Base-by-base conservation (phyloP, 192 early-diverging fungal species). In the Coemansia erecta region DNA sequence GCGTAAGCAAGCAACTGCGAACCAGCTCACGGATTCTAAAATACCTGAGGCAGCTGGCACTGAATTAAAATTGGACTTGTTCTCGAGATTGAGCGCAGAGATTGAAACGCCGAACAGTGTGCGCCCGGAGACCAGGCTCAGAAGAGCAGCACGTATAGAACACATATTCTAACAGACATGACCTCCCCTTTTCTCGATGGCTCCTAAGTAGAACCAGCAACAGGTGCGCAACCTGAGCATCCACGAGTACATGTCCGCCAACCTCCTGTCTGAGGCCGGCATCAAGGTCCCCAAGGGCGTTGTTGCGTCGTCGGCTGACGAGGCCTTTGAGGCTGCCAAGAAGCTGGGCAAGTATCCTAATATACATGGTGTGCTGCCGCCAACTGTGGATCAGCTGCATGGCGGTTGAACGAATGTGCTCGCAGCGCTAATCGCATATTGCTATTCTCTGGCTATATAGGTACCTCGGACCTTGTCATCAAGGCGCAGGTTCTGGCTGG, bases 231-330 rank as follows among this genome's bases (percentile, higher is more conserved):
- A 88, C 87, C 89, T 99, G 46, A 92, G 93, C 58, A 97, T 99
- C 69, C 97, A 99, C 79, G 97, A 99, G 83, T 90, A 99, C 84
- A 77, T 90, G 61, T 98, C 95, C 18, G 93, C 95, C 80, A 90
- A 92, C 40, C 84, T 99, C 28, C 85, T 99, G 64, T 74, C 87
- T 44, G 81, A 92, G 69, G 95, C 95, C 69, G 95, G 94, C 49
- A 82, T 99, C 77, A 92, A 92, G 67, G 88, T 89, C 9, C 94
- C 97, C 18, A 81, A 85, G 37, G 97, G 97, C 46, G 69, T 74
- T 33, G 94, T 97, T 47, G 97, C 97, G 18, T 89, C 86, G 59
- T 85, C 90, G n/a, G 76, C 93, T 7, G 66, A 85, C 58, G 89
- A 99, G 73, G 97, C 97, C 50, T 94, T 84, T 81, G 73, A 90